Percentiles rank a stretch among this genome's conserved stretches.
Evolutionary conservation across 2,329 filamentous ascomycete genomes (phyloP).

Genomic region (Didymella segeticola): DNA sequence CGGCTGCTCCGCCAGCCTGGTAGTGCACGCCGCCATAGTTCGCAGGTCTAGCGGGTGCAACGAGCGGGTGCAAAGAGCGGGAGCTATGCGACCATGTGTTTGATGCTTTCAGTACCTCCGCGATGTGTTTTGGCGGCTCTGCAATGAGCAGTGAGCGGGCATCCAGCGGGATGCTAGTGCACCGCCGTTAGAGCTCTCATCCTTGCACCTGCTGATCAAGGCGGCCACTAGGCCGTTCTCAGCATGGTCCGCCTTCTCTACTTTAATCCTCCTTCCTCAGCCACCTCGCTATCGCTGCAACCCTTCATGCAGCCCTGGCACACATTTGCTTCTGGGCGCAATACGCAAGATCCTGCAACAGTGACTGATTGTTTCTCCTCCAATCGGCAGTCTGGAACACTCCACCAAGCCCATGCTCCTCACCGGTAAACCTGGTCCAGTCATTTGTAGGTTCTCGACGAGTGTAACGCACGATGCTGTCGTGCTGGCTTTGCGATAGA

Average conservation of each 20-base stretch:
- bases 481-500: conserved; percentile 1
- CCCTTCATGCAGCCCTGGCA: conserved; percentile 14
- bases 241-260: conserved; percentile 11
- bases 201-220: conserved; percentile 9
- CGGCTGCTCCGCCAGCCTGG: conserved; percentile 1
- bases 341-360: conserved; percentile 10
- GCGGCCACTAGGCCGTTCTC: not conserved
- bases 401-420: conserved; percentile 23
- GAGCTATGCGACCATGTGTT: not conserved
- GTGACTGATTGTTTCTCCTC: conserved; percentile 25
- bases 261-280: conserved; percentile 16
- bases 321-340: conserved; percentile 13
- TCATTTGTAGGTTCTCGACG: conserved; percentile 22
- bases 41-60: not conserved
- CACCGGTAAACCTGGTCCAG: conserved; percentile 28
- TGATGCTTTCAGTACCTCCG: not conserved
- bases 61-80: not conserved
- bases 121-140: not conserved
- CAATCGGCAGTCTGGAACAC: conserved; percentile 24
- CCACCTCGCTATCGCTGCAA: conserved; percentile 17
- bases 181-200: not conserved
- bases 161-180: conserved; percentile 1
- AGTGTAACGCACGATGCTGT: conserved; percentile 15
- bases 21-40: not conserved
- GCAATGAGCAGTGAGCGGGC: not conserved